These are phyloP conservation scores for Ceriops tagal DNA, from an alignment of 345 rosid species.

Conservation along the genomic window DNA sequence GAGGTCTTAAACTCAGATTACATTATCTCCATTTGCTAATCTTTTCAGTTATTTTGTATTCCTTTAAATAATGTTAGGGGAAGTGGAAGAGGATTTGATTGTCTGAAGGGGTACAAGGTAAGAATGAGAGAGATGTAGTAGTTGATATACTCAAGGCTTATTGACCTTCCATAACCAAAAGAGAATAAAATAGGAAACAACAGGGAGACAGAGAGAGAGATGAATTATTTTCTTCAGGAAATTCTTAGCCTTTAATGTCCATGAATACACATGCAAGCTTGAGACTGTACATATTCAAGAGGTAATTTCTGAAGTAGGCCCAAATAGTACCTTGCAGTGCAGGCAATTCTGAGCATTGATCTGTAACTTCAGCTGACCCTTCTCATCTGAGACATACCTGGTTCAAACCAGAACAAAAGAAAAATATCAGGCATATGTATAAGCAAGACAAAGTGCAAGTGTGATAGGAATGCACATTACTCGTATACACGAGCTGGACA, in stretches of 20 bases:
- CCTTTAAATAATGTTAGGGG: too few species aligned
- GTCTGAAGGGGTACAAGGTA: too few species aligned
- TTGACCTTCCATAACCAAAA: too few species aligned
- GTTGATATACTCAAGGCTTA: too few species aligned
- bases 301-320: background rate
- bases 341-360: constrained; percentile 93
- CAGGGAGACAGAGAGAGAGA: too few species aligned
- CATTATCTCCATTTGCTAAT: too few species aligned
- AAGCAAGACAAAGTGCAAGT: constrained; percentile 8
- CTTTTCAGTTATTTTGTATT: too few species aligned
- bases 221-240: background rate
- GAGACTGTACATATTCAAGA: background rate
- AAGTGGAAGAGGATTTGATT: too few species aligned
- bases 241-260: background rate
- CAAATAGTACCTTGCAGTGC: constrained; percentile 76
- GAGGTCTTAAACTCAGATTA: too few species aligned
- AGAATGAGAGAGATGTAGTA: too few species aligned
- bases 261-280: background rate
- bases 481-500: constrained; percentile 98
- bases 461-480: constrained; percentile 36
- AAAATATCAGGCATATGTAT: background rate
- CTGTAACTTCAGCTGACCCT: constrained; percentile 65
- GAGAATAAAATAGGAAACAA: too few species aligned
- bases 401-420: constrained; percentile 15
- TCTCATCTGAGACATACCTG: constrained; percentile 76